These are phyloP conservation scores for Erodium texanum DNA, from an alignment of 441 rosid species.

Conservation along the genomic window DNA sequence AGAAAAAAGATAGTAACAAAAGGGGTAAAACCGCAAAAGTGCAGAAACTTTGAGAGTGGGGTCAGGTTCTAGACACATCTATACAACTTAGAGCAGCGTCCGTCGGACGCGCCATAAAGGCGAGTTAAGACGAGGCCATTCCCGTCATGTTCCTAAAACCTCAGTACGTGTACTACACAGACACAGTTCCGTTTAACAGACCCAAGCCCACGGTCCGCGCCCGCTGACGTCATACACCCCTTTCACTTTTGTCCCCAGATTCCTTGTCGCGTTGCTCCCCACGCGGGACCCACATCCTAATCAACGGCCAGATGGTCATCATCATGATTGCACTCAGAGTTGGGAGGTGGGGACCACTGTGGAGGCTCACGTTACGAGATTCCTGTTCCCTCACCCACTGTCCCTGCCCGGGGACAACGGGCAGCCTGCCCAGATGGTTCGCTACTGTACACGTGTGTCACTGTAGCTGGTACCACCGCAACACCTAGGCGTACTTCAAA, in stretches of 20 bases:
- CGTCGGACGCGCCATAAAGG: too few relatives aligned
- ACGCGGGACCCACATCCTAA: not conserved
- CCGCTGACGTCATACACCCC: too few relatives aligned
- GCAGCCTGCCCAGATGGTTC: conserved; percentile 9
- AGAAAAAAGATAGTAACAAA: not conserved
- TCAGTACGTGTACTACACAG: too few relatives aligned
- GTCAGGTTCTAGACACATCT: too few relatives aligned
- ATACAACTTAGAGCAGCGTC: too few relatives aligned
- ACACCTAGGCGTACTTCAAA: not conserved
- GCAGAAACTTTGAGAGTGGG: not conserved
- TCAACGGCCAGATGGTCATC: conserved; percentile 6
- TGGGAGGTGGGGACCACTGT: not conserved
- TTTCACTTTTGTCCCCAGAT: too few relatives aligned
- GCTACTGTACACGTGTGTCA: conserved; percentile 30
- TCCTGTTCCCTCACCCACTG: conserved; percentile 21
- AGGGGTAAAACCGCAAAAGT: too few relatives aligned
- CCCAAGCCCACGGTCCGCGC: too few relatives aligned
- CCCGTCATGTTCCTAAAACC: too few relatives aligned
- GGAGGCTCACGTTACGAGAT: conserved; percentile 28
- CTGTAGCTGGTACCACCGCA: conserved; percentile 16
- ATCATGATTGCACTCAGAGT: not conserved
- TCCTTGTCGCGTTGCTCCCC: not conserved
- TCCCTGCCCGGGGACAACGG: conserved; percentile 23
- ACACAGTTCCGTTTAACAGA: too few relatives aligned
- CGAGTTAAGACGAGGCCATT: not conserved